Evolutionary conservation across 179 eudicot genomes (phyloP), one percentile per base, ranked within the genome.

Genomic region (Gypsophila paniculata): DNA sequence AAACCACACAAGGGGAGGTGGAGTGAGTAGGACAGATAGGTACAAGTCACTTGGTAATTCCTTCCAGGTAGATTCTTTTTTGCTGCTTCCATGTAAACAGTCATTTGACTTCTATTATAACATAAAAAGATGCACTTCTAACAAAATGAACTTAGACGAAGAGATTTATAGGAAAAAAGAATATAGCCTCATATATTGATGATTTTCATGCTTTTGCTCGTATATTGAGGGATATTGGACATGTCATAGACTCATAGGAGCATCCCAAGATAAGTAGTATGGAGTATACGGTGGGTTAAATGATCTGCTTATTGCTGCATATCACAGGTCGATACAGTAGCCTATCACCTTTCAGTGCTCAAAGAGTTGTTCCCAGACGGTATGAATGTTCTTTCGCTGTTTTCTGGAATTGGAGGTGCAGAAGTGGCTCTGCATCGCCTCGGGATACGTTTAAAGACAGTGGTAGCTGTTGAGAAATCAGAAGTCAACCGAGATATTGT

Each of bases 381-480:
- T 8, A 74, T 91, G 14, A 89, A 84, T 52, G 73, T 91, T 8
- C 74, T 91, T 2, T 91, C 97, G 1, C 87, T 91, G 10, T 91
- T 91, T 78, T 85, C 97, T 0, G 96, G 97, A 8, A 91, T 91
- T 10, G 97, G 97, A 26, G 97, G 97, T 1, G 97, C 86, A 5
- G 97, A 91, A 71, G 97, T 91, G 46, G 92, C 97, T 61, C 88
- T 91, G 18, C 84, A 91, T 44, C 82, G 97, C 12, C 86, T 91
- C 1, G 93, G 96, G 0, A 72, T 91, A 44, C 88, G 78, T 0
- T 46, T 91, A 26, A 89, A 81, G 34, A 78, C 73, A 22, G 96
- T 91, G 0, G 90, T 91, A 4, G 84, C 96, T 0, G 89, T 91
- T 1, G 96, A 91, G 71, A 86, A 69, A 22, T 86, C 80, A 2